These are phyloP conservation scores for Neurospora discreta DNA, from an alignment of 495 filamentous ascomycete genomes.

Conservation along the genomic window DNA sequence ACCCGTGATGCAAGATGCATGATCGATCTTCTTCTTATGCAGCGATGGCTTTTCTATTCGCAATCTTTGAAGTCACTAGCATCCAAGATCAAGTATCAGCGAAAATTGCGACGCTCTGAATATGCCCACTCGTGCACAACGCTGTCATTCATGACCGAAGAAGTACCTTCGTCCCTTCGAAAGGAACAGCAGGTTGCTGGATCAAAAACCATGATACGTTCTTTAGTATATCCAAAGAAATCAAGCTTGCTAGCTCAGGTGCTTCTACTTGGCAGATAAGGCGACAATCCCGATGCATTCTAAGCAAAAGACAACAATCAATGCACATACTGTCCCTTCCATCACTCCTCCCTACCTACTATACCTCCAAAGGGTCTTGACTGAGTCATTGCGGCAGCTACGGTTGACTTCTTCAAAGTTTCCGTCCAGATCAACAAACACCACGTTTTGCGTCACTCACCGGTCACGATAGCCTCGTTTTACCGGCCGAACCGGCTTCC, in stretches of 20 bases:
- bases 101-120: too few species aligned
- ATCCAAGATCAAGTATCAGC: too few species aligned
- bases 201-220: neutral
- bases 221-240: neutral
- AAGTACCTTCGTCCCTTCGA: neutral
- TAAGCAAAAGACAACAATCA: neutral
- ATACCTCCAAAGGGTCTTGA: neutral
- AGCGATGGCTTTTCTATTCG: too few species aligned
- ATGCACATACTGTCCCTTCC: neutral
- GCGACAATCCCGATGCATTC: neutral
- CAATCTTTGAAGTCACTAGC: too few species aligned
- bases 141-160: neutral
- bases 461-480: neutral
- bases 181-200: neutral
- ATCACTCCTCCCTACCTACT: neutral
- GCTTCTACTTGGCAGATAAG: neutral
- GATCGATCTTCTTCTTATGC: too few species aligned
- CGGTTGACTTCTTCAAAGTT: neutral
- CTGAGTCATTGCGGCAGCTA: neutral
- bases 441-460: neutral
- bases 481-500: neutral
- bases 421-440: neutral
- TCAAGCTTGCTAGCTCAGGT: neutral
- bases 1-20: too few species aligned
- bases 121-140: neutral